These are phyloP conservation scores for Botrytis sinoallii DNA, from an alignment of 2,329 filamentous ascomycete species.

Conservation along the genomic window DNA sequence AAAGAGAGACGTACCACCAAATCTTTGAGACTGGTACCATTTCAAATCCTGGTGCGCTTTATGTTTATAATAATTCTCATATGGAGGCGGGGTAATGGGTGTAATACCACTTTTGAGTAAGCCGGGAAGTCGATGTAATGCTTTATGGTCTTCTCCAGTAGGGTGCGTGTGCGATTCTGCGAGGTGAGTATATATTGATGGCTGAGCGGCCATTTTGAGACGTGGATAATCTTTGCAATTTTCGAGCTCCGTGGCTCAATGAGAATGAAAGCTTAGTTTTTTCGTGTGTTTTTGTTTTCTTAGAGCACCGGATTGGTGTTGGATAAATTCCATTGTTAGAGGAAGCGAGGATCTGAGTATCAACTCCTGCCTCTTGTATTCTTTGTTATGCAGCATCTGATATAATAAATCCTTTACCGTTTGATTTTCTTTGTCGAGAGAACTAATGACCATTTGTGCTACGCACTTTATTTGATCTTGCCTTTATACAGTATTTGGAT, in stretches of 20 bases:
- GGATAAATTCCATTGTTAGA: background rate
- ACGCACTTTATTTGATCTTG: background rate
- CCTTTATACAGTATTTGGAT: fast-evolving
- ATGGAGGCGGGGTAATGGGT: slow-evolving; percentile 9
- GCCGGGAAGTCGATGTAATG: background rate
- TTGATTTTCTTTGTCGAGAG: background rate
- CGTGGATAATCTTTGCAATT: background rate
- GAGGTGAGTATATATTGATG: background rate
- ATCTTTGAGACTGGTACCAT: slow-evolving; percentile 10
- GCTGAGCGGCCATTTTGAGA: background rate
- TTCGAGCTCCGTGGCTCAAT: background rate
- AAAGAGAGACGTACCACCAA: background rate
- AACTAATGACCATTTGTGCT: background rate
- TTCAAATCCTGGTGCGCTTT: slow-evolving; percentile 7
- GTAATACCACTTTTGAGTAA: slow-evolving; percentile 12
- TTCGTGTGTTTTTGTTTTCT: background rate
- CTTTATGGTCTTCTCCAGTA: background rate
- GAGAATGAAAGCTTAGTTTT: background rate
- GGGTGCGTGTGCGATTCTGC: slow-evolving; percentile 13
- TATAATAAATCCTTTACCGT: background rate
- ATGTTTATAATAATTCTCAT: background rate
- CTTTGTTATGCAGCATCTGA: background rate
- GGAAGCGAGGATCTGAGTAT: background rate
- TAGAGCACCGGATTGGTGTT: background rate
- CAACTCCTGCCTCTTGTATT: background rate